These are phyloP conservation scores for Penicillium brasilianum DNA, from an alignment of 2,329 filamentous ascomycete species.

Conservation along the genomic window DNA sequence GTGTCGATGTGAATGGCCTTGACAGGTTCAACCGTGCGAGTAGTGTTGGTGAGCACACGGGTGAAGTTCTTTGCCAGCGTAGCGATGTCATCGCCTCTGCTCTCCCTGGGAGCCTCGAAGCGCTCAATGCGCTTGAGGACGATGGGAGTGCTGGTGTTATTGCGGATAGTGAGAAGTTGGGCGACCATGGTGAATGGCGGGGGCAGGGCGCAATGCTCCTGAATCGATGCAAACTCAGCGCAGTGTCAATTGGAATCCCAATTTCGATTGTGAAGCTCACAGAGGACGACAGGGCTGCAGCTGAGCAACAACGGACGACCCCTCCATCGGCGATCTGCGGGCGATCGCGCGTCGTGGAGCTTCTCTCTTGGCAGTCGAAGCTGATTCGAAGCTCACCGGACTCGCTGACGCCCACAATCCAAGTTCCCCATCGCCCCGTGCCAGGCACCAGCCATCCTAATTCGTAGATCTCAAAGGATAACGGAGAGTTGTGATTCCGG, in stretches of 20 bases:
- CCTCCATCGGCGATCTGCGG: constrained; percentile 25
- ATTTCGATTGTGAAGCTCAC: not conserved
- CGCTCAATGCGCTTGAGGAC: constrained; percentile 75
- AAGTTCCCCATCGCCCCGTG: constrained; percentile 5
- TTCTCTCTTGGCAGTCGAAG: constrained; percentile 21
- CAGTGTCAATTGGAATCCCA: not conserved
- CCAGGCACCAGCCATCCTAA: constrained; percentile 13
- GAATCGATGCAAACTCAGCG: not conserved
- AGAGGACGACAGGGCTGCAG: not conserved
- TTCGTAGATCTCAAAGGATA: not conserved
- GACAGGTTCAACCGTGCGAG: constrained; percentile 51
- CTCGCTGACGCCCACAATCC: constrained; percentile 11
- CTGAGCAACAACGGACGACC: constrained; percentile 15
- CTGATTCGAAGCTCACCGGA: constrained; percentile 24
- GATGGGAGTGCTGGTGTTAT: constrained; percentile 75
- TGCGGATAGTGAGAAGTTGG: constrained; percentile 72
- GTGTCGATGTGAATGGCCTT: constrained; percentile 56
- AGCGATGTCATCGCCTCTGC: constrained; percentile 39
- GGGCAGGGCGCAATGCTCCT: constrained; percentile 7
- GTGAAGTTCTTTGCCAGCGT: constrained; percentile 56
- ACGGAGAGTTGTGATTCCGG: not conserved
- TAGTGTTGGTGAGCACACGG: constrained; percentile 49
- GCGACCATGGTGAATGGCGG: constrained; percentile 41
- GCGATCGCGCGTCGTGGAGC: constrained; percentile 21
- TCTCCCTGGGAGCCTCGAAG: constrained; percentile 63